Conservation (phyloP, 768 basidiomycete genomes). For the Trichaptum fuscoviolaceum region DNA sequence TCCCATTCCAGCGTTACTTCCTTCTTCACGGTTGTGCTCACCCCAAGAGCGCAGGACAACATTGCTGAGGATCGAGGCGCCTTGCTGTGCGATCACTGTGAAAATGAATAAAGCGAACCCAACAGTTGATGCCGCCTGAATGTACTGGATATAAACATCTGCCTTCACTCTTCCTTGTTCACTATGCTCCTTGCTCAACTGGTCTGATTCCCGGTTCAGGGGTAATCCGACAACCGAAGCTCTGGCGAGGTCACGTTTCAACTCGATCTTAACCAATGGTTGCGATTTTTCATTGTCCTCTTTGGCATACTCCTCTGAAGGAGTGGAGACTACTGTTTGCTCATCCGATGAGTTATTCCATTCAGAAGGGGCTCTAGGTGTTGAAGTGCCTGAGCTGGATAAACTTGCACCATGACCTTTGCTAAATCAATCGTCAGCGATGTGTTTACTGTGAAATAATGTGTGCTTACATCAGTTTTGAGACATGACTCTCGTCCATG, state of each 20-base stretch:
- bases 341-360: constrained; percentile 5
- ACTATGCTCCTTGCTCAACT: constrained; percentile 61
- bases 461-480: constrained; percentile 64
- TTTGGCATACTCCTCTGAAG: neutral
- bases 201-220: constrained; percentile 36
- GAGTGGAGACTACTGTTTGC: neutral
- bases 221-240: constrained; percentile 43
- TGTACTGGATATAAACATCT: constrained; percentile 71
- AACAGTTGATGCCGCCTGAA: constrained; percentile 68
- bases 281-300: neutral
- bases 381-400: constrained; percentile 43
- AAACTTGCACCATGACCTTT: constrained; percentile 41
- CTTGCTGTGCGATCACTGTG: constrained; percentile 51
- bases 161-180: constrained; percentile 79
- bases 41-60: constrained; percentile 77
- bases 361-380: constrained; percentile 35
- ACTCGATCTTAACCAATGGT: constrained; percentile 37
- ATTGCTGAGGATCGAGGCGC: constrained; percentile 51
- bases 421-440: constrained; percentile 20
- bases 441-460: too few relatives aligned
- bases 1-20: constrained; percentile 51
- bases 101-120: constrained; percentile 61
- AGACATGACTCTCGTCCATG: constrained; percentile 59
- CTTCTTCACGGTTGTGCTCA: constrained; percentile 62
- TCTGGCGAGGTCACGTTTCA: constrained; percentile 52